phyloP scores from a whole-genome alignment of 2,329 filamentous ascomycete species.

The Leptographium wingfieldii region DNA sequence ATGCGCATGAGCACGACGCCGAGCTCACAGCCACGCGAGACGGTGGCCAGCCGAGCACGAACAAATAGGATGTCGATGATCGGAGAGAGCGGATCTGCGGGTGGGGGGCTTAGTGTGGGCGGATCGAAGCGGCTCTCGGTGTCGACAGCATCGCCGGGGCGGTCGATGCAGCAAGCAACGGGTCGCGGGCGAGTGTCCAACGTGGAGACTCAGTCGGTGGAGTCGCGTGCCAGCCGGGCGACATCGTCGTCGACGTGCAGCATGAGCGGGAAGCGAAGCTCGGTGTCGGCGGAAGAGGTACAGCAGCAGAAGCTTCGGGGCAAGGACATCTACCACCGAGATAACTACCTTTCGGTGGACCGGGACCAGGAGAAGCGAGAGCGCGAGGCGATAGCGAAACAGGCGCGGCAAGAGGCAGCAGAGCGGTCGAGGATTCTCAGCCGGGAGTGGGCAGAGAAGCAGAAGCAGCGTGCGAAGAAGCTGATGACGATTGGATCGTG shows the following conservation, averaged over 20 bases:
- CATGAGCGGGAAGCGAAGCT: constrained; percentile 31
- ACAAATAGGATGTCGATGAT: constrained; percentile 25
- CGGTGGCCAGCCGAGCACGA: constrained; percentile 42
- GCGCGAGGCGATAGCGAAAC: constrained; percentile 39
- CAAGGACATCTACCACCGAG: constrained; percentile 39
- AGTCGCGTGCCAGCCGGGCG: constrained; percentile 20
- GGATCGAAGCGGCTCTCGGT: constrained; percentile 17
- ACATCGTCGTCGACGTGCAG: constrained; percentile 35
- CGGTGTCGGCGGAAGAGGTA: constrained; percentile 36
- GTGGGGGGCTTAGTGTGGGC: neutral
- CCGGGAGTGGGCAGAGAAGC: constrained; percentile 45
- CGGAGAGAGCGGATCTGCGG: neutral
- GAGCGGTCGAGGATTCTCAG: constrained; percentile 46
- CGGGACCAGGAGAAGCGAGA: constrained; percentile 41
- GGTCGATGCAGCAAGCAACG: neutral
- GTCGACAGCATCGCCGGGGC: neutral
- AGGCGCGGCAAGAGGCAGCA: constrained; percentile 46
- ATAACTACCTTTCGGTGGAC: constrained; percentile 33
- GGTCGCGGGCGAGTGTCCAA: constrained; percentile 9
- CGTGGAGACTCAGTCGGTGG: constrained; percentile 18
- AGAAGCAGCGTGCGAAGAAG: constrained; percentile 11
- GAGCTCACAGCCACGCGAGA: constrained; percentile 38
- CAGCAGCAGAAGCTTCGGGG: constrained; percentile 39
- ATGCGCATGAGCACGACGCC: constrained; percentile 31
- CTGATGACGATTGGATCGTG: neutral